Conservation (phyloP, 176 grass and related monocot species). For the Elymus sibiricus region DNA sequence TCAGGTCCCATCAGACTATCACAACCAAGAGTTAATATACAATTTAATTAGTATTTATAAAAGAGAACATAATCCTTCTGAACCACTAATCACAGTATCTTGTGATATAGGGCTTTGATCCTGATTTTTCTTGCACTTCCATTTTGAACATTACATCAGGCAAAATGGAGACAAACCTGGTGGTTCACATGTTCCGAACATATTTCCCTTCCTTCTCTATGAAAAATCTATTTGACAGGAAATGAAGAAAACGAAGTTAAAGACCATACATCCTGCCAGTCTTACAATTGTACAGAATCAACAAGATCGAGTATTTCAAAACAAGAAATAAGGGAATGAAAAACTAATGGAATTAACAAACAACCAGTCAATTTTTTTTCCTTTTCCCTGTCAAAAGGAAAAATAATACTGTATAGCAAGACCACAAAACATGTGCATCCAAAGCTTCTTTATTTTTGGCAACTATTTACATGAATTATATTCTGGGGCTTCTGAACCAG, state of each 20-base stretch:
- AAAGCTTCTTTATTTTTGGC: background rate
- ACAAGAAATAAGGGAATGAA: background rate
- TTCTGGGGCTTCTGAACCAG: background rate
- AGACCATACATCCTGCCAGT: background rate
- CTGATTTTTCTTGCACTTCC: background rate
- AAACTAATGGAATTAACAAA: background rate
- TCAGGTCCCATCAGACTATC: background rate
- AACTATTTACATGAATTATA: background rate
- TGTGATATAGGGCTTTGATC: constrained; percentile 11
- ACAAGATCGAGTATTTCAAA: background rate
- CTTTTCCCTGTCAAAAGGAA: background rate
- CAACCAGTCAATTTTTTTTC: background rate
- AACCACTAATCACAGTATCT: background rate
- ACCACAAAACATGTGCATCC: background rate
- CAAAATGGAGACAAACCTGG: constrained; percentile 18
- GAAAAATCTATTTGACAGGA: constrained; percentile 1
- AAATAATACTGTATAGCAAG: background rate
- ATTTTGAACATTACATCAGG: background rate
- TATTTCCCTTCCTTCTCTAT: background rate
- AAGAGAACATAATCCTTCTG: background rate
- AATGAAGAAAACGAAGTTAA: constrained; percentile 17
- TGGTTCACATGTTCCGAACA: background rate
- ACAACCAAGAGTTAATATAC: background rate
- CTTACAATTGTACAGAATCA: background rate
- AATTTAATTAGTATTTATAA: background rate